phyloP scores from a whole-genome alignment of 2,329 filamentous ascomycete genomes.

The Penicillium sp. region DNA sequence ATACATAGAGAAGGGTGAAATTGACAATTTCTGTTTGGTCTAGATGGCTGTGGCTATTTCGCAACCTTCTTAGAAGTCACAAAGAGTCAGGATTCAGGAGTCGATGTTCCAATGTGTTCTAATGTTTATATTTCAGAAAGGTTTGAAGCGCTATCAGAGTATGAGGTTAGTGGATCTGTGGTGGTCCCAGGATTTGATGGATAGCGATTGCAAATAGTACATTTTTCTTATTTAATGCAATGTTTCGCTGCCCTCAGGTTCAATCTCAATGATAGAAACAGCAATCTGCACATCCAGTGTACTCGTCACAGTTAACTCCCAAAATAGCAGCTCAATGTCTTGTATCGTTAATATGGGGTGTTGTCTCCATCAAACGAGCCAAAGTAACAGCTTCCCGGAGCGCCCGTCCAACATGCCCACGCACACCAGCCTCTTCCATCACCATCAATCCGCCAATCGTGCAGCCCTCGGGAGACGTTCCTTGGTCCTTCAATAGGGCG shows the following conservation, averaged over 20 bases:
- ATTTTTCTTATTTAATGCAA: not conserved
- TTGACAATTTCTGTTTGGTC: not conserved
- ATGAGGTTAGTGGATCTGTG: conserved; percentile 9
- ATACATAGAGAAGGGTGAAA: not conserved
- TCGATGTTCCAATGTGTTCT: not conserved
- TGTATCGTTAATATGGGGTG: conserved; percentile 25
- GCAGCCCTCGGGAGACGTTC: conserved; percentile 60
- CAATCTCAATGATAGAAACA: not conserved
- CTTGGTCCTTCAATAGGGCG: conserved; percentile 58
- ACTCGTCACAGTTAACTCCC: not conserved
- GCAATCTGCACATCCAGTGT: not conserved
- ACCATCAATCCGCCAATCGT: conserved; percentile 61
- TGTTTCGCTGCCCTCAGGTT: not conserved
- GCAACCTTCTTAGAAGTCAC: too few species aligned
- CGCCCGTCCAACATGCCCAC: conserved; percentile 54
- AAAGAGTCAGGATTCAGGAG: not conserved
- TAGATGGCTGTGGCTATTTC: not conserved
- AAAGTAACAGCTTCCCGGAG: conserved; percentile 60
- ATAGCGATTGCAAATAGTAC: not conserved
- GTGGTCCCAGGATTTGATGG: not conserved
- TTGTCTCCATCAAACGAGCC: conserved; percentile 51
- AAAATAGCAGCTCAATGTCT: conserved; percentile 10
- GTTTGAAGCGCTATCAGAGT: conserved; percentile 12
- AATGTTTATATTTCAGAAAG: not conserved
- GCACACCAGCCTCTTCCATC: conserved; percentile 56